Conservation (phyloP, 2,329 filamentous ascomycete species). For the Talaromyces marneffei region DNA sequence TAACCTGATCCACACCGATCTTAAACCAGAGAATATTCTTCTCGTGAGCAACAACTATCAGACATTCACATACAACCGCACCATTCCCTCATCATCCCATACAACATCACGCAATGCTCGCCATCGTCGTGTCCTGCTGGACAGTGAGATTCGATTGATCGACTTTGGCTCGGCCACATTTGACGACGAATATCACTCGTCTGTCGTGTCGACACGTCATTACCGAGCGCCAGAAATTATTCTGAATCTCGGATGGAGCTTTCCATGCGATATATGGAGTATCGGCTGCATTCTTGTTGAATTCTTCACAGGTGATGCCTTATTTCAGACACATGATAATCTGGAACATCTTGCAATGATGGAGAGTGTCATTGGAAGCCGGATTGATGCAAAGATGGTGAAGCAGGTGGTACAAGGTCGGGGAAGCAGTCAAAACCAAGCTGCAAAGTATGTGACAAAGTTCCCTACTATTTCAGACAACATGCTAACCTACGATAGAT, state of each 20-base stretch:
- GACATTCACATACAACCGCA: slow-evolving; percentile 64
- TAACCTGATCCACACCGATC: slow-evolving; percentile 87
- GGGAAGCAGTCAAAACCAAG: slow-evolving; percentile 47
- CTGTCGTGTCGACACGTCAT: slow-evolving; percentile 61
- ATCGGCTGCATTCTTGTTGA: slow-evolving; percentile 64
- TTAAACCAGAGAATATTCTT: slow-evolving; percentile 64
- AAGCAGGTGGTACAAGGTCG: slow-evolving; percentile 48
- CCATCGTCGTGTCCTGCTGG: slow-evolving; percentile 58
- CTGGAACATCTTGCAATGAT: slow-evolving; percentile 65
- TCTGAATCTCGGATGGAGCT: slow-evolving; percentile 62
- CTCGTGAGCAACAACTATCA: slow-evolving; percentile 60
- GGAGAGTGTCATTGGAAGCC: slow-evolving; percentile 56
- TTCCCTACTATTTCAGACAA: slow-evolving; percentile 5
- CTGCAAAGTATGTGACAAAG: slow-evolving; percentile 49
- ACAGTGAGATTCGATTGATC: slow-evolving; percentile 61
- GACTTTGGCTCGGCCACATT: slow-evolving; percentile 65
- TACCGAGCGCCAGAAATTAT: slow-evolving; percentile 65
- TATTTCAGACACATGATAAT: slow-evolving; percentile 65
- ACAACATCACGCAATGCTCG: slow-evolving; percentile 53
- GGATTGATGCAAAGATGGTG: slow-evolving; percentile 52
- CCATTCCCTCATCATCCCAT: slow-evolving; percentile 59
- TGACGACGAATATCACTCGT: slow-evolving; percentile 63
- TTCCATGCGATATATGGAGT: slow-evolving; percentile 64
- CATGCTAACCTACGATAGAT: slow-evolving; percentile 40
- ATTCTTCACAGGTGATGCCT: slow-evolving; percentile 62